These are phyloP conservation scores for Protea cynaroides DNA, from an alignment of 164 flowering plant species.

Conservation along the genomic window DNA sequence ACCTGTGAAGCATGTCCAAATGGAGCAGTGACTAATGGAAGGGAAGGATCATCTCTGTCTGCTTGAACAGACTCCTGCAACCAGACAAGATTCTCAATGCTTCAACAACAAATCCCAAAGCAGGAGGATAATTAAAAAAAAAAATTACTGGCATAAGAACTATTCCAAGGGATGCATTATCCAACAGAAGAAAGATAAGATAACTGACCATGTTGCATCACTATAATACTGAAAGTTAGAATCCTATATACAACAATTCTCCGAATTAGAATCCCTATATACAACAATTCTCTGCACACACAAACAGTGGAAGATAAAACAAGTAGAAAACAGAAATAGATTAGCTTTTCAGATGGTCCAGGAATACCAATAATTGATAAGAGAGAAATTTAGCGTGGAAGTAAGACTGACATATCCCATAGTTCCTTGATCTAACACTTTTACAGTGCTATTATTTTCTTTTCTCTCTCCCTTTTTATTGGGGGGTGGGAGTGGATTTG, in stretches of 20 bases:
- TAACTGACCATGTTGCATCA: background rate
- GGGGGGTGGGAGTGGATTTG: too few relatives aligned
- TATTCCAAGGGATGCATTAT: too few relatives aligned
- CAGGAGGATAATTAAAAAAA: background rate
- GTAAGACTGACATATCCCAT: background rate
- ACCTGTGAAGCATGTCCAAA: conserved; percentile 99
- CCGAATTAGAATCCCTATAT: too few relatives aligned
- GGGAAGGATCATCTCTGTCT: conserved; percentile 95
- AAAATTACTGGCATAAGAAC: too few relatives aligned
- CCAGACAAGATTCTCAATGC: conserved; percentile 2
- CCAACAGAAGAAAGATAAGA: too few relatives aligned
- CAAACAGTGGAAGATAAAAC: background rate
- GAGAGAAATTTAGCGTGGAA: too few relatives aligned
- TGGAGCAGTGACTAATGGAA: conserved; percentile 93
- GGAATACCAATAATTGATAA: background rate
- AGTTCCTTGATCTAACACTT: too few relatives aligned
- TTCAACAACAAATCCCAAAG: background rate
- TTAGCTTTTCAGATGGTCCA: background rate
- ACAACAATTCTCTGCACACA: too few relatives aligned
- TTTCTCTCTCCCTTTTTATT: too few relatives aligned
- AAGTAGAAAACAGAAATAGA: background rate
- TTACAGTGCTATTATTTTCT: too few relatives aligned
- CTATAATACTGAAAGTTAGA: too few relatives aligned
- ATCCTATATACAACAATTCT: too few relatives aligned
- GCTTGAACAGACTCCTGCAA: conserved; percentile 75